A percentile compares a stretch with the other conserved stretches of the same genome.
phyloP scores from a whole-genome alignment of 306 rosid species.

The Glycine tomentella region DNA sequence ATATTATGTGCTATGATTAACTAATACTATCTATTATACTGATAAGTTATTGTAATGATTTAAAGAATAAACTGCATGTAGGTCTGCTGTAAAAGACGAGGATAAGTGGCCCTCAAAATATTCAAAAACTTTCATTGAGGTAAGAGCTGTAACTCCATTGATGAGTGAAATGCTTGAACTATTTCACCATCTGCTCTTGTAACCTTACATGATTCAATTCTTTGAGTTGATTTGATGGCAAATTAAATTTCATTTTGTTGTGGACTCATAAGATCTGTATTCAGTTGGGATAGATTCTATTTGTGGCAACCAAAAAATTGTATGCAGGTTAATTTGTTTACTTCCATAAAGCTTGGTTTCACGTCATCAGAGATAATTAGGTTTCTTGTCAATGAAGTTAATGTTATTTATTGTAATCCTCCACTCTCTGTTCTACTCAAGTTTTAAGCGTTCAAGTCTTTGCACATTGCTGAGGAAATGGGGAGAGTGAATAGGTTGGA shows the following conservation, averaged over 20 bases:
- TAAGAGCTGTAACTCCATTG: conserved; percentile 44
- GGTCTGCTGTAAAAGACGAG: conserved; percentile 87
- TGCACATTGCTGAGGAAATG: conserved; percentile 2
- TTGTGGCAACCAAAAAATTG: conserved; percentile 5
- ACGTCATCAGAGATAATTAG: conserved; percentile 2
- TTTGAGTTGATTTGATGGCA: neutral
- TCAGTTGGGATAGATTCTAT: conserved; percentile 29
- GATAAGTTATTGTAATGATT: conserved; percentile 19
- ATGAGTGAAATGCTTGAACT: conserved; percentile 34
- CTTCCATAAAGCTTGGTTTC: conserved; percentile 19
- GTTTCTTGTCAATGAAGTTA: conserved; percentile 1
- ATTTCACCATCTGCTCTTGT: conserved; percentile 3
- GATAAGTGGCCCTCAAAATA: conserved; percentile 97
- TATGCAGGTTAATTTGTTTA: conserved; percentile 6
- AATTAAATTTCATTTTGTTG: conserved; percentile 15
- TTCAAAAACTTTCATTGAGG: conserved; percentile 84
- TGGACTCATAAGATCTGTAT: conserved; percentile 19
- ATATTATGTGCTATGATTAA: conserved; percentile 23
- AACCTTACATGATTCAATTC: conserved; percentile 21
- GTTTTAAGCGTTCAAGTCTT: neutral
- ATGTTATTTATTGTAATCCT: neutral
- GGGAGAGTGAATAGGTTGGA: neutral
- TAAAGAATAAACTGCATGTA: conserved; percentile 39
- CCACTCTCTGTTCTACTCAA: neutral
- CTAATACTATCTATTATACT: neutral